Base-by-base conservation (phyloP, 805 yeast species). In the Monosporozyma siamensis region DNA sequence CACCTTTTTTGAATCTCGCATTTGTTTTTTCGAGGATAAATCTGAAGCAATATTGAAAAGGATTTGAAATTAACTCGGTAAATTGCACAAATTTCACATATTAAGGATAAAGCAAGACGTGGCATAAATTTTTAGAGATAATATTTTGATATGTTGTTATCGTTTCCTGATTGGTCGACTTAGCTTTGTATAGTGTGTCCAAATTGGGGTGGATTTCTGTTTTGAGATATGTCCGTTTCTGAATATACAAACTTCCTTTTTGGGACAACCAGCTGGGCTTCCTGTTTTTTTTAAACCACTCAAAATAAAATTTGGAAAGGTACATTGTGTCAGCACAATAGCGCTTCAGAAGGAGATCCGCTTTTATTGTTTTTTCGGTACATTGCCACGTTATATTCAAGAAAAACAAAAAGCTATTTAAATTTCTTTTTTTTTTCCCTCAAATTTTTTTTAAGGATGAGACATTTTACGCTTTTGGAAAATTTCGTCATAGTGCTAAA, bases 221-320 rank as follows among this genome's bases (percentile, higher is more conserved):
- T n/a, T 29, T 29, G 15, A 17, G 31, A 29, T n/a, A 29, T 29
- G 18, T 12, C 31, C 31, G 18, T 29, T 29, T 29, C 18, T n/a
- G 4, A n/a, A 12, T 12, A 11, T 12, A 23, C 25, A 23, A 6
- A 23, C 4, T 29, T 29, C 31, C 31, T 17, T n/a, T 12, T 29
- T 29, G 17, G 31, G 31, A 29, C 18, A 29, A 4, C n/a, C 15
- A 29, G 18, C 31, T 29, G 31, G 31, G 31, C 31, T 29, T 29
- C 31, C 31, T 29, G 31, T 29, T 29, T 29, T 26, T 29, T 29
- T 29, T 29, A n/a, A 29, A 29, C 31, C 15, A n/a, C 31, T 29
- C 31, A 17, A 17, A 14, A 29, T 29, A 14, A 29, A 12, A 11
- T 29, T 29, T 29, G 31, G n/a, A 12, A 29, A 23, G 25, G 31